Evolutionary conservation across 441 rosid genomes (phyloP), one percentile per base, ranked within the genome.

Genomic region (Populus hybrid): DNA sequence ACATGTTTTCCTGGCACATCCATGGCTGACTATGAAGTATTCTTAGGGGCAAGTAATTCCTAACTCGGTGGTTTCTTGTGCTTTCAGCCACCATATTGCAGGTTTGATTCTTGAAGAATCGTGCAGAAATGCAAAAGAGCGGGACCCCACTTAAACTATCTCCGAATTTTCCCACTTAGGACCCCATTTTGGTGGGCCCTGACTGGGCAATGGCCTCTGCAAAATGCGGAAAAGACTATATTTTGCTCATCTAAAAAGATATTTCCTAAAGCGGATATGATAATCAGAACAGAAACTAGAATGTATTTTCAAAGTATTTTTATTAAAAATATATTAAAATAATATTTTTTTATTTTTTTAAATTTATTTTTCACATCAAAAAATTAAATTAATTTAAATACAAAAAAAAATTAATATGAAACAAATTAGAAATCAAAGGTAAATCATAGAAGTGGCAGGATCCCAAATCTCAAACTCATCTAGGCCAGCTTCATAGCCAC

Each of bases 381-480:
- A 1, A 1, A 1, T 33, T 6, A 33, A 33, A 40, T 40, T 11
- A 12, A 10, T 40, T 3, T 40, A 31, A 31, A 31, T 31, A 31
- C 33, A 40, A 2, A 10, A 10, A 40, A 40, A 40, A 40, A 9
- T 40, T 2, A 33, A 31, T 31, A 4, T 31, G 6, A 31, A 6
- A 6, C 35, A 33, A 33, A 20, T n/a, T n/a, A 67, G 36, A 73
- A 56, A 53, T 70, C 67, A 69, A 45, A 77, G 33, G 71, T 28
- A 40, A 64, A 31, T 2, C 99, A 92, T 86, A 77, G 95, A 85
- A 92, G 93, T 90, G 79, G 98, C 97, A 75, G 99, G 99, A 86
- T 96, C 98, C 86, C 97, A 92, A 77, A 96, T 96, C 88, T 94
- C 98, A 74, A 94, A 96, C 87, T 94, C 98, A 82, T 94, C 94